These are phyloP conservation scores for Sporothrix schenckii DNA, from an alignment of 2,329 filamentous ascomycete genomes.

Conservation along the genomic window DNA sequence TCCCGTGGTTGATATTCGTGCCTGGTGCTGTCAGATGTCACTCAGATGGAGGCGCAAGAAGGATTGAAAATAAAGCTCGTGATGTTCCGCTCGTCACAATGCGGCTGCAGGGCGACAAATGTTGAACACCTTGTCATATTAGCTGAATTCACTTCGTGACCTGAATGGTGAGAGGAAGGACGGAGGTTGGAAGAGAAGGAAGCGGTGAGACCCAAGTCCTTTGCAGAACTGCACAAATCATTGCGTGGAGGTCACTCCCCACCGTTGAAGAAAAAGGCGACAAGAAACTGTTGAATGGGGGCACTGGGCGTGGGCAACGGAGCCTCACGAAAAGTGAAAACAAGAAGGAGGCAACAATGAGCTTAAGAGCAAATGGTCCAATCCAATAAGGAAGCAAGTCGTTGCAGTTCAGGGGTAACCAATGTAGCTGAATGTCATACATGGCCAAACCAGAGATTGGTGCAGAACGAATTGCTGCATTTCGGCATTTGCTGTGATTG, in stretches of 20 bases:
- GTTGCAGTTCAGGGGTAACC: not conserved
- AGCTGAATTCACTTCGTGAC: conserved; percentile 1
- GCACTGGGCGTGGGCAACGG: not conserved
- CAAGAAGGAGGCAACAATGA: not conserved
- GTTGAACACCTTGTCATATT: not conserved
- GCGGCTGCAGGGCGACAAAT: not conserved
- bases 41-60: not conserved
- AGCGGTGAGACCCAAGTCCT: conserved; percentile 21
- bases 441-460: not conserved
- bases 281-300: conserved; percentile 3
- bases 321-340: not conserved
- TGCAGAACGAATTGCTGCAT: conserved; percentile 4
- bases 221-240: conserved; percentile 7
- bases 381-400: not conserved
- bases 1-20: not conserved
- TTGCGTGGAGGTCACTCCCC: conserved; percentile 6
- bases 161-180: not conserved
- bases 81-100: not conserved
- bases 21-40: not conserved
- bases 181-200: not conserved
- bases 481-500: not conserved
- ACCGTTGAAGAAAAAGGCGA: not conserved
- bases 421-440: not conserved
- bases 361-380: no score
- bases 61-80: not conserved